These are phyloP conservation scores for Adansonia grandidieri DNA, from an alignment of 441 rosid genomes.

Conservation along the genomic window DNA sequence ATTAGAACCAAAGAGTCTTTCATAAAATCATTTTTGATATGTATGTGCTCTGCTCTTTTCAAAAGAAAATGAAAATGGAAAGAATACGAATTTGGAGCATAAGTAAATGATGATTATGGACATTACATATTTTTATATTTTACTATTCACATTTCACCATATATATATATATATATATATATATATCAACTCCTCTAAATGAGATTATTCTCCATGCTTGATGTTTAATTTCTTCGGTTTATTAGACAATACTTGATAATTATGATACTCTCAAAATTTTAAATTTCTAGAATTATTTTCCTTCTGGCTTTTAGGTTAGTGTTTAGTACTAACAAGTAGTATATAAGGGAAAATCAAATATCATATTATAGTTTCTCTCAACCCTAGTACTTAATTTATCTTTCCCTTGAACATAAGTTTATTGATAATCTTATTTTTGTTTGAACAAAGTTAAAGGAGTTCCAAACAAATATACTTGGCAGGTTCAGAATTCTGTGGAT, in stretches of 20 bases:
- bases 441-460: background rate
- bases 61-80: background rate
- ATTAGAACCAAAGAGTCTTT: constrained; percentile 24
- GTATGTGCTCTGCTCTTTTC: constrained; percentile 4
- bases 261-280: no score
- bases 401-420: background rate
- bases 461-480: background rate
- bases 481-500: background rate
- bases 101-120: no score
- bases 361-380: background rate
- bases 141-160: no score
- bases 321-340: background rate
- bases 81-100: background rate
- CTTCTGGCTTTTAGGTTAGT: background rate
- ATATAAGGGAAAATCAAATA: background rate
- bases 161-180: background rate
- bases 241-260: no score
- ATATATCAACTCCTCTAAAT: background rate
- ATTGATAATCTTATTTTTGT: background rate
- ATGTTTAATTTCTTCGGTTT: no score
- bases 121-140: background rate
- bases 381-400: constrained; percentile 3
- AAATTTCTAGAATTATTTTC: background rate
- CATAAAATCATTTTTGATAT: background rate
- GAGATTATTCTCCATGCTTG: no score